A percentile compares a stretch with the other conserved stretches of the same genome.
Evolutionary conservation across 495 filamentous ascomycete genomes (phyloP).

Genomic region (Penicillium goetzii): DNA sequence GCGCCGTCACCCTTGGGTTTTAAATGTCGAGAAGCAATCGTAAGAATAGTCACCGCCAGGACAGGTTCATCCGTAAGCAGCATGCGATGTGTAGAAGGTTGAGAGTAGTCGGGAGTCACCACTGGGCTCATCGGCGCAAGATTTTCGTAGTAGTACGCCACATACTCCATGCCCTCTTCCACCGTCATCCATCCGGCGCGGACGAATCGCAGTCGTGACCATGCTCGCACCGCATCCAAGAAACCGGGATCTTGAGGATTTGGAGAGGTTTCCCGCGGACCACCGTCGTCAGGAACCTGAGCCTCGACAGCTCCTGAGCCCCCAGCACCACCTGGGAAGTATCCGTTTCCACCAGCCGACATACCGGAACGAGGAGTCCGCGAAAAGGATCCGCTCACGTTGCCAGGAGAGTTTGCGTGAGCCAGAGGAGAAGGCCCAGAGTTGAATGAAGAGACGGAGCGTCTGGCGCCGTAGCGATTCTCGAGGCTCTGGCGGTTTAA

Average conservation of each 20-base stretch:
- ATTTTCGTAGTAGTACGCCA: conserved; percentile 91
- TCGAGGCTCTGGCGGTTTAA: conserved; percentile 48
- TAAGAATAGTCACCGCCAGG: conserved; percentile 84
- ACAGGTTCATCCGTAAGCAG: conserved; percentile 90
- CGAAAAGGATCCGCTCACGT: conserved; percentile 42
- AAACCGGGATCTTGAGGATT: conserved; percentile 40
- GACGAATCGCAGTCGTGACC: conserved; percentile 90
- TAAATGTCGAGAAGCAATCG: conserved; percentile 85
- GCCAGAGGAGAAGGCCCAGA: conserved; percentile 48
- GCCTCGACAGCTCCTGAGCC: conserved; percentile 36
- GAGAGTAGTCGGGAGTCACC: conserved; percentile 79
- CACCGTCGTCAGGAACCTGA: conserved; percentile 36
- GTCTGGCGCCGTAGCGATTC: conserved; percentile 44
- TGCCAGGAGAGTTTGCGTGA: conserved; percentile 46
- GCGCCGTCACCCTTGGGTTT: conserved; percentile 79
- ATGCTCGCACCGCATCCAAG: conserved; percentile 75
- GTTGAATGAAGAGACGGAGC: conserved; percentile 48
- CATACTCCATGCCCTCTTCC: conserved; percentile 86
- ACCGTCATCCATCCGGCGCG: conserved; percentile 96
- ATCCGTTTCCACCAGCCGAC: conserved; percentile 29
- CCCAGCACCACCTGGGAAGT: conserved; percentile 32
- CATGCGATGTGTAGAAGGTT: conserved; percentile 70
- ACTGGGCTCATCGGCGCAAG: conserved; percentile 91
- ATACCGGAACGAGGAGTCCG: conserved; percentile 40
- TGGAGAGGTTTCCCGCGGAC: conserved; percentile 31